A percentile compares a stretch with the other conserved stretches of the same genome.
phyloP scores from a whole-genome alignment of 257 asterid species.

The Solanum piurae region DNA sequence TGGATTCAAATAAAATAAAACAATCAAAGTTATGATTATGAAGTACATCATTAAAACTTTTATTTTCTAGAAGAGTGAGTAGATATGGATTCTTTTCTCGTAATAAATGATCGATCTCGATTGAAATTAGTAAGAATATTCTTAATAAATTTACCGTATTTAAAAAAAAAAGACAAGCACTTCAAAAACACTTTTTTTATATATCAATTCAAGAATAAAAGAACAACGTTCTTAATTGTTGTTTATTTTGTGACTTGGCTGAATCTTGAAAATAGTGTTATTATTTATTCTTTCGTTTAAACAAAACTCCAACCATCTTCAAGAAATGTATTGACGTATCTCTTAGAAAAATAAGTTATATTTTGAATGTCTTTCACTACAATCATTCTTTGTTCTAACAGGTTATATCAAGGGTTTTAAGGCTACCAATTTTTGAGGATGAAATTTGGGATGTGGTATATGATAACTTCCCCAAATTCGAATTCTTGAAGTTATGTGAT shows the following conservation, averaged over 20 bases:
- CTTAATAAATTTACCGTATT: not conserved
- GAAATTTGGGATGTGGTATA: not conserved
- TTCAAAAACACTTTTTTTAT: not conserved
- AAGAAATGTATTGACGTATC: too few species aligned
- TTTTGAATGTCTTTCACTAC: too few species aligned
- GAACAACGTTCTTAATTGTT: not conserved
- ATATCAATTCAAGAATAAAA: too few species aligned
- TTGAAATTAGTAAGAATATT: not conserved
- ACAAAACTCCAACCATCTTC: too few species aligned
- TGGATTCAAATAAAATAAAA: not conserved
- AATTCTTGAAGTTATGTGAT: not conserved
- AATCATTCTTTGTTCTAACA: too few species aligned
- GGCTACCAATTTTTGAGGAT: not conserved
- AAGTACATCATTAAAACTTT: not conserved
- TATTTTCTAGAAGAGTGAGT: not conserved
- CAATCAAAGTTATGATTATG: not conserved
- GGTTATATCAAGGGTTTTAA: not conserved
- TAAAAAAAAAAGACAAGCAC: rapidly evolving
- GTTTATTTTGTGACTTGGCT: too few species aligned
- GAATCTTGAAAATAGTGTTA: too few species aligned
- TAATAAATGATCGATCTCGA: not conserved
- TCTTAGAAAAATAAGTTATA: too few species aligned
- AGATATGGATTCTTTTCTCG: not conserved
- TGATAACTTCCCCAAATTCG: not conserved
- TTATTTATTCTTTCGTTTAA: too few species aligned